A percentile compares a stretch with the other conserved stretches of the same genome.
Evolutionary conservation across 2,329 filamentous ascomycete species (phyloP).

Genomic region (Cucurbitaria berberidis): DNA sequence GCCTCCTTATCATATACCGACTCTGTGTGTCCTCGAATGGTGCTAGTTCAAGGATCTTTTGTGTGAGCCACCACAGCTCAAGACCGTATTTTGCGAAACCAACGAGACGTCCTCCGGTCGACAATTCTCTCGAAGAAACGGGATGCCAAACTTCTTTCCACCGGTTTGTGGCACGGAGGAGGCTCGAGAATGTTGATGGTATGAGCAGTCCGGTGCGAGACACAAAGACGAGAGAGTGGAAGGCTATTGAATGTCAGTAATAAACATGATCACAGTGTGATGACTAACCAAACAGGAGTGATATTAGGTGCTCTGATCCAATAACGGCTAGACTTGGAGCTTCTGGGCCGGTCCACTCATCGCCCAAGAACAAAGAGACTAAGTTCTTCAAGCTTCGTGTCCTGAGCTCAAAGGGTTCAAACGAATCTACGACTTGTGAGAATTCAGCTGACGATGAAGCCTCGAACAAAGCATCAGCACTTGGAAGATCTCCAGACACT

Average conservation of each 20-base stretch:
- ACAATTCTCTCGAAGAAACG: background rate
- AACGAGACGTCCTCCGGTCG: background rate
- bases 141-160: constrained; percentile 24
- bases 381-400: constrained; percentile 4
- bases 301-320: constrained; percentile 11
- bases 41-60: constrained; percentile 11
- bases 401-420: background rate
- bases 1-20: constrained; percentile 8
- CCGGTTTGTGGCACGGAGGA: constrained; percentile 14
- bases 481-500: constrained; percentile 10
- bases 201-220: constrained; percentile 7
- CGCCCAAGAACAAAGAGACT: background rate
- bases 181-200: constrained; percentile 6
- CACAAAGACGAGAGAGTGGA: constrained; percentile 11
- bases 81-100: constrained; percentile 19
- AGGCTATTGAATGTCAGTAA: background rate
- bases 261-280: background rate
- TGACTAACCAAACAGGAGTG: constrained; percentile 13
- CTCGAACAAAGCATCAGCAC: constrained; percentile 18
- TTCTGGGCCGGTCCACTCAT: constrained; percentile 2
- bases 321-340: background rate
- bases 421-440: background rate
- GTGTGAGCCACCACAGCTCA: constrained; percentile 24
- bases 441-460: constrained; percentile 9
- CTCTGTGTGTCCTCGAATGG: background rate